phyloP scores from a whole-genome alignment of 306 rosid species.

The Vicia sativa region DNA sequence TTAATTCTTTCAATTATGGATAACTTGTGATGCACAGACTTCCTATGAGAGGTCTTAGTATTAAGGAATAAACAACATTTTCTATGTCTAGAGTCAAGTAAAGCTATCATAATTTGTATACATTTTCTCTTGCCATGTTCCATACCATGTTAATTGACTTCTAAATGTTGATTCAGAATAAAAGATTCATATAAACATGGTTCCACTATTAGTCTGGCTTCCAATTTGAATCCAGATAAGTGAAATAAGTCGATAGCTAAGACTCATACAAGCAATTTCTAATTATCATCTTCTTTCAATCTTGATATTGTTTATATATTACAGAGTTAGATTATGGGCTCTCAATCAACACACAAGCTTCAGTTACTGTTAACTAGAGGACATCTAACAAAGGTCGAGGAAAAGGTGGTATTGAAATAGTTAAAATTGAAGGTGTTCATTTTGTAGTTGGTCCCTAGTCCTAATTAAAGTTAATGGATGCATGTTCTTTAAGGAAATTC shows the following conservation, averaged over 20 bases:
- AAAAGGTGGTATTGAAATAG: constrained; percentile 61
- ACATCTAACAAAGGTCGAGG: constrained; percentile 61
- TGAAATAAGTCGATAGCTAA: no score
- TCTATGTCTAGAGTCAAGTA: constrained; percentile 89
- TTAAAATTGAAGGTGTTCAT: constrained; percentile 77
- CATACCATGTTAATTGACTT: constrained; percentile 32
- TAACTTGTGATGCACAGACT: constrained; percentile 48
- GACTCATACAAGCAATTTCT: no score
- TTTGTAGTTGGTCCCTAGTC: constrained; percentile 12
- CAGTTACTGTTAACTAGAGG: constrained; percentile 62
- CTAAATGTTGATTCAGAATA: no score
- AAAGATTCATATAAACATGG: no score
- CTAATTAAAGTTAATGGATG: constrained; percentile 7
- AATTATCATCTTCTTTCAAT: no score
- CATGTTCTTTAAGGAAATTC: constrained; percentile 28
- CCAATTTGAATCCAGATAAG: no score
- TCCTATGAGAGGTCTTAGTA: constrained; percentile 68
- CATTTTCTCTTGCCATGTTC: constrained; percentile 27
- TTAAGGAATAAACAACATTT: constrained; percentile 81
- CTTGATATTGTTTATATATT: no score
- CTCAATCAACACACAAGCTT: no score
- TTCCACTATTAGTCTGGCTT: no score
- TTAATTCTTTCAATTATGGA: constrained; percentile 18
- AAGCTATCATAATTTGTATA: constrained; percentile 33
- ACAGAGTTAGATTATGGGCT: no score